Percentiles rank a stretch among this genome's conserved stretches.
These are phyloP conservation scores for Wickerhamomyces bovis DNA, from an alignment of 805 yeast genomes.

Conservation along the genomic window DNA sequence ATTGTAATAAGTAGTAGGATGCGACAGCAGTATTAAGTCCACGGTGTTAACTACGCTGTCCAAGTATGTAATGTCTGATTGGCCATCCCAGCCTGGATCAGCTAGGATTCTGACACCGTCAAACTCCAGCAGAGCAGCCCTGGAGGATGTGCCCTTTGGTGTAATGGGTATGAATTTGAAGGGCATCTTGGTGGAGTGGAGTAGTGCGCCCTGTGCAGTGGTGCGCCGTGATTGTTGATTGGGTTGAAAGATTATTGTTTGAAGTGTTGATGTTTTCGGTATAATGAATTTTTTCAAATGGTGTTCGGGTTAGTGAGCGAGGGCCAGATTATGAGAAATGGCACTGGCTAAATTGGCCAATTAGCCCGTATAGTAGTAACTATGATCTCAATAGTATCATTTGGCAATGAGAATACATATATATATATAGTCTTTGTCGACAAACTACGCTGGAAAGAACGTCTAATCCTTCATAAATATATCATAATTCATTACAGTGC, in stretches of 20 bases:
- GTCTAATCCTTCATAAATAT: not conserved
- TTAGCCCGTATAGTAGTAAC: too few relatives aligned
- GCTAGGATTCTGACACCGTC: constrained; percentile 55
- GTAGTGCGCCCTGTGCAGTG: not conserved
- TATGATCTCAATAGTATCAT: too few relatives aligned
- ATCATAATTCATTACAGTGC: not conserved
- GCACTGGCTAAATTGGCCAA: too few relatives aligned
- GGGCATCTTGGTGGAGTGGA: constrained; percentile 12
- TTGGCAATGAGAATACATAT: too few relatives aligned
- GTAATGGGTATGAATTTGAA: constrained; percentile 25
- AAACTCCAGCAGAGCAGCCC: constrained; percentile 50
- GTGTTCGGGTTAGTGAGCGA: not conserved
- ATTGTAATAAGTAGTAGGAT: constrained; percentile 70
- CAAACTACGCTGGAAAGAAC: not conserved
- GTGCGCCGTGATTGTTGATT: not conserved
- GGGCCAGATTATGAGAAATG: not conserved
- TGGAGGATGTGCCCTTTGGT: constrained; percentile 14
- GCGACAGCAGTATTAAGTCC: constrained; percentile 76
- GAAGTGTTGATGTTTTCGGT: not conserved
- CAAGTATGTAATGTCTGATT: constrained; percentile 34
- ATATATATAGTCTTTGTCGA: too few relatives aligned
- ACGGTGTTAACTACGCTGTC: constrained; percentile 40
- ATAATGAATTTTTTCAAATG: not conserved
- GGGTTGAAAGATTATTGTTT: not conserved
- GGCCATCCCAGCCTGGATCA: constrained; percentile 74